Evolutionary conservation across 257 asterid genomes (phyloP).

Genomic region (Primulina tabacum): DNA sequence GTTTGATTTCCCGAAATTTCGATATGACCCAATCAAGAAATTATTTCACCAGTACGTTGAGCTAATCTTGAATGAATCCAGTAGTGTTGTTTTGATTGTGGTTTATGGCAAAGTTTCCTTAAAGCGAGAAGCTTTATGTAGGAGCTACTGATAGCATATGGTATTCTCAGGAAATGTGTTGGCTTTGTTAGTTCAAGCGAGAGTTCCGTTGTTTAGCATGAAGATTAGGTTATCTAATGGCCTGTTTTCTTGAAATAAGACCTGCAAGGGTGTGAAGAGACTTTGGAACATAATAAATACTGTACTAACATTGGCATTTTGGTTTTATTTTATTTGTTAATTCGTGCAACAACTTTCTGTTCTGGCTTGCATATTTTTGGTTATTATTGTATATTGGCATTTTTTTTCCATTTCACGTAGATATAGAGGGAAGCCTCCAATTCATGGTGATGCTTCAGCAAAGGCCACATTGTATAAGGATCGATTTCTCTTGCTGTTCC

Average conservation of each 20-base stretch:
- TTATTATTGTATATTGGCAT: slow-evolving; percentile 1
- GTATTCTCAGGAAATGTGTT: neutral
- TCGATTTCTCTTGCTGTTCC: slow-evolving; percentile 75
- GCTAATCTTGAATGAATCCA: neutral
- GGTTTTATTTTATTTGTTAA: neutral
- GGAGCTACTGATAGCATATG: neutral
- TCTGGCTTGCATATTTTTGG: slow-evolving; percentile 2
- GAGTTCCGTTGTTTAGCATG: too few species aligned
- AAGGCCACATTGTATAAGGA: slow-evolving; percentile 76
- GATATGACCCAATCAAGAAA: slow-evolving; percentile 75
- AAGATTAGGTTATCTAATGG: too few species aligned
- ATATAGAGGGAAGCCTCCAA: slow-evolving; percentile 58
- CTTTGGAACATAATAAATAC: neutral
- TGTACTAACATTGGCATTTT: neutral
- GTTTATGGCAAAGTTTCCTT: slow-evolving; percentile 3
- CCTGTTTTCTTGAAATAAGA: too few species aligned
- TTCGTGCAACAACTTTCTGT: neutral
- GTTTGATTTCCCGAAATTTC: slow-evolving; percentile 71
- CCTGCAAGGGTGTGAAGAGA: neutral
- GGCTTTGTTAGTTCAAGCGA: too few species aligned
- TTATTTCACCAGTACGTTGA: slow-evolving; percentile 58
- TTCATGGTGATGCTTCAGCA: slow-evolving; percentile 91
- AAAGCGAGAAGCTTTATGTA: slow-evolving; percentile 1
- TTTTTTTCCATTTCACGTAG: slow-evolving; percentile 34
- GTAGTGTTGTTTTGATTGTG: slow-evolving; percentile 13